A percentile compares a stretch with the other conserved stretches of the same genome.
Evolutionary conservation across 2,329 filamentous ascomycete species (phyloP).

Genomic region (Metarhizium humberi): DNA sequence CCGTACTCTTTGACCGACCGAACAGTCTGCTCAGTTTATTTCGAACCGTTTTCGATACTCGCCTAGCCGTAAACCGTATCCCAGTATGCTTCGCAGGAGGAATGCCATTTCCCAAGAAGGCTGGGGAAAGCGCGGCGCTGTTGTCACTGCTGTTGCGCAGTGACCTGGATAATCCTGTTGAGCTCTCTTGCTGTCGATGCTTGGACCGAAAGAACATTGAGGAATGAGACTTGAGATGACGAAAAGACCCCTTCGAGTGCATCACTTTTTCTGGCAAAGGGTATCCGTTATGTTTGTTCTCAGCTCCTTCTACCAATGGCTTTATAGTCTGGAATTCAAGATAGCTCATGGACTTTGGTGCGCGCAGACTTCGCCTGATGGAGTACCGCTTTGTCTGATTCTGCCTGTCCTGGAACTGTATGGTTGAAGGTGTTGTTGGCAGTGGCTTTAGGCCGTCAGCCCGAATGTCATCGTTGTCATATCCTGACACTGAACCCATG

Average conservation of each 20-base stretch:
- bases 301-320: not conserved
- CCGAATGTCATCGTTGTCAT: conserved; percentile 1
- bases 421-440: conserved; percentile 4
- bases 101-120: conserved; percentile 16
- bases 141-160: conserved; percentile 36
- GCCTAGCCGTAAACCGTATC: conserved; percentile 45
- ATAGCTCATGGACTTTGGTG: conserved; percentile 48
- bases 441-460: conserved; percentile 5
- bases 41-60: conserved; percentile 53
- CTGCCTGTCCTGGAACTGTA: conserved; percentile 14
- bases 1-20: conserved; percentile 14
- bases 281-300: conserved; percentile 14
- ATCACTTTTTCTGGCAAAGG: conserved; percentile 27
- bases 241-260: conserved; percentile 23
- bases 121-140: conserved; percentile 23
- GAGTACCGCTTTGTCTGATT: conserved; percentile 15
- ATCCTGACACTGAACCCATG: conserved; percentile 8
- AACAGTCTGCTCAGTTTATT: conserved; percentile 45
- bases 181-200: conserved; percentile 21
- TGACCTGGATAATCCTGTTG: conserved; percentile 35
- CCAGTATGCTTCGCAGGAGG: conserved; percentile 17
- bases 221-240: conserved; percentile 28
- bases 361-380: conserved; percentile 21
- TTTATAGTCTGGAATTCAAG: conserved; percentile 15
- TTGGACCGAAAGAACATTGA: conserved; percentile 35